A percentile compares a stretch with the other conserved stretches of the same genome.
Evolutionary conservation across 805 yeast genomes (phyloP).

Genomic region (Middelhovenomyces tepae): DNA sequence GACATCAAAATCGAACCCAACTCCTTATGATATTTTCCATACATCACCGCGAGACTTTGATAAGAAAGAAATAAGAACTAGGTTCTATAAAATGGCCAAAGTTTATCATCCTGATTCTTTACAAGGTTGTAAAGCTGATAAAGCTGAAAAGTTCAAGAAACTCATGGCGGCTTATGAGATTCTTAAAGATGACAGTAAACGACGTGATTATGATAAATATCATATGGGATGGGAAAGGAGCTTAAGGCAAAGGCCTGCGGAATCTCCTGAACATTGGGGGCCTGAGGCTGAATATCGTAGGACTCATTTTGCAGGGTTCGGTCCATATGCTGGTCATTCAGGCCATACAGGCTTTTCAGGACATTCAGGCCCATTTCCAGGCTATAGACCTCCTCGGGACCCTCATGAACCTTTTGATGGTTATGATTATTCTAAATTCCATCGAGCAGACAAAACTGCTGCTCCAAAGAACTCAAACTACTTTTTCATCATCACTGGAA

Average conservation of each 20-base stretch:
- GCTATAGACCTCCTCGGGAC: not conserved
- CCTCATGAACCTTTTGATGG: not conserved
- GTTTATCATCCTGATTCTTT: slow-evolving; percentile 70
- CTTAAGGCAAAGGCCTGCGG: slow-evolving; percentile 36
- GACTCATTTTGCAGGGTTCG: not conserved
- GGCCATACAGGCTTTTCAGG: not conserved
- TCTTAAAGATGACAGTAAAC: slow-evolving; percentile 37
- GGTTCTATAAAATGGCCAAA: slow-evolving; percentile 56
- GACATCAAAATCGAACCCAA: slow-evolving; percentile 51
- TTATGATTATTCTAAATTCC: too few species aligned
- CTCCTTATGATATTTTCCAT: slow-evolving; percentile 65
- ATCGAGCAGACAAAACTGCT: too few species aligned
- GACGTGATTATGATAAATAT: slow-evolving; percentile 36
- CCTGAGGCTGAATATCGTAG: not conserved
- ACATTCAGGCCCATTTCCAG: not conserved
- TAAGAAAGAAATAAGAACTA: slow-evolving; percentile 34
- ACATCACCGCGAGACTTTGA: slow-evolving; percentile 31
- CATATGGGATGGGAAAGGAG: not conserved
- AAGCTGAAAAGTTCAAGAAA: slow-evolving; percentile 43
- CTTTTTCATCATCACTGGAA: not conserved
- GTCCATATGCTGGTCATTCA: too few species aligned
- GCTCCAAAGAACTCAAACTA: not conserved
- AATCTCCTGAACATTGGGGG: not conserved
- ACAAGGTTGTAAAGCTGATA: slow-evolving; percentile 20
- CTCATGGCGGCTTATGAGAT: slow-evolving; percentile 53